These are phyloP conservation scores for Mortierella sp. DNA, from an alignment of 371 early-diverging fungal genomes.

Conservation along the genomic window DNA sequence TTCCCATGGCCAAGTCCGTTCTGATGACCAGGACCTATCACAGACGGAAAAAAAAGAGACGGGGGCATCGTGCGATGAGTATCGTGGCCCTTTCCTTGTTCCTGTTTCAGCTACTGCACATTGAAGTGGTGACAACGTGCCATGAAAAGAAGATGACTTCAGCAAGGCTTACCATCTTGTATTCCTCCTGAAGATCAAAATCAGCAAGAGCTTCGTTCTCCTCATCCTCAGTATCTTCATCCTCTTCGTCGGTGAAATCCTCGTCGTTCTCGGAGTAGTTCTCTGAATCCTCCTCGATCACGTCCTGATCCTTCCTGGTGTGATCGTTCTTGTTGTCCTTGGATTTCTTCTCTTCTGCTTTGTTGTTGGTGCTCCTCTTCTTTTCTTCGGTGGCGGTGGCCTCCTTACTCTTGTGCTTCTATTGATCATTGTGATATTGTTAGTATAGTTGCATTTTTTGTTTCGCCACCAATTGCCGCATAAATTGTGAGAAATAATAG, in stretches of 20 bases:
- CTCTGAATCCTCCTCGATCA: conserved; percentile 51
- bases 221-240: conserved; percentile 45
- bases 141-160: neutral
- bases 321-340: conserved; percentile 1
- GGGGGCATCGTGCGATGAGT: neutral
- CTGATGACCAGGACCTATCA: conserved; percentile 84
- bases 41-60: neutral
- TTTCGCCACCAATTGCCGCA: neutral
- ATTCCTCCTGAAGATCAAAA: conserved; percentile 63
- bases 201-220: conserved; percentile 57
- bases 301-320: neutral
- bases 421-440: neutral
- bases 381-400: neutral
- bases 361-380: conserved; percentile 11
- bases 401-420: conserved; percentile 20
- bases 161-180: conserved; percentile 61
- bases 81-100: neutral
- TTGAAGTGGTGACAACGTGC: neutral
- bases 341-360: conserved; percentile 10
- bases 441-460: neutral
- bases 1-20: conserved; percentile 94
- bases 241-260: conserved; percentile 35
- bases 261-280: conserved; percentile 38
- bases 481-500: too few relatives aligned
- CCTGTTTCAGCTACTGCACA: neutral